Evolutionary conservation across 768 basidiomycete species (phyloP), one percentile per base, ranked within the genome.

Genomic region (Auricularia sp.): DNA sequence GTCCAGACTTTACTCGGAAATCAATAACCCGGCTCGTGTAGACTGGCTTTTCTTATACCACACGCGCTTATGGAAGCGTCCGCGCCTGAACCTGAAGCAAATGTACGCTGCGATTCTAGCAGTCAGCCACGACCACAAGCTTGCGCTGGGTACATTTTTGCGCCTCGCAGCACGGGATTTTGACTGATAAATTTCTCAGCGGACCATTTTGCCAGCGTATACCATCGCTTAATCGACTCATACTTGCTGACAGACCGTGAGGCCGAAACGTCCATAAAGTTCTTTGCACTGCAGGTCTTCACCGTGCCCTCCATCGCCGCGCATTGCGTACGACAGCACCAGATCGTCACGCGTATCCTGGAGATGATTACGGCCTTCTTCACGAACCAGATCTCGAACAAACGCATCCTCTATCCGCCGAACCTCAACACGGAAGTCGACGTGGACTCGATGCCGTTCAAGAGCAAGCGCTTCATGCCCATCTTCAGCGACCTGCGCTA

Each of bases 391-490:
- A 90, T 93, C 61, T 75, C 77, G 4, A 85, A 87, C 64, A 88
- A 87, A 73, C 83, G 84, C 54, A 87, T 93, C 66, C 71, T 82
- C 36, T 73, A 68, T 61, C 75, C 76, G 35, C 74, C 75, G 18
- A 68, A 72, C 68, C 61, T 69, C 10, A 69, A 10, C 70, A 71
- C 70, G 72, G 60, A 69, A 21, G 73, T 97, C 62, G 91, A 95
- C 66, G 87, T 92, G 47, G 95, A 97, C 60, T 84, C 86, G 44
- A 84, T 86, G 65, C 88, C 91, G 0, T 97, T 97, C 84, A 89
- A 91, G 74, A 92, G 90, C 18, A 98, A 98, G 73, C 88, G 95
- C 8, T 97, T 96, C 77, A 91, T 94, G 87, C 91, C 92, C 2
- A 85, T 98, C 59, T 96, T 98, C 74, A 88, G 88, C 69, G 92